Evolutionary conservation across 441 rosid species (phyloP).

Genomic region (Manihot esculenta): DNA sequence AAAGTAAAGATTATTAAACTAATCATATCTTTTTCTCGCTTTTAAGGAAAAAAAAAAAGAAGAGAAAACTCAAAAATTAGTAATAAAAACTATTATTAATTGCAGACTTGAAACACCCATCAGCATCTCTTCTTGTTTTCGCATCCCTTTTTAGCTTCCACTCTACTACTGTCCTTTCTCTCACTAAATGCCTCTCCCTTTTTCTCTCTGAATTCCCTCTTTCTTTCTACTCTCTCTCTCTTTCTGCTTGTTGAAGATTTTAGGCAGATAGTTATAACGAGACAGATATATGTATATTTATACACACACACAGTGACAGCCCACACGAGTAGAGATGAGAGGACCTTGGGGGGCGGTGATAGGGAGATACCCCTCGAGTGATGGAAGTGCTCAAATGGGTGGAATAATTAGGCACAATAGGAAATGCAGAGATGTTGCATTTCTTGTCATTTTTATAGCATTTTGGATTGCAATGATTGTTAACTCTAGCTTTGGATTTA

Average conservation of each 20-base stretch:
- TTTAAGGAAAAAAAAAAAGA: neutral
- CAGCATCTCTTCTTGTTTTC: slow-evolving; percentile 13
- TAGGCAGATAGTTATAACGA: slow-evolving; percentile 1
- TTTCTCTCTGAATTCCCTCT: neutral
- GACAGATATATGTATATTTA: neutral
- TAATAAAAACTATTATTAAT: neutral
- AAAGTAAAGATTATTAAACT: slow-evolving; percentile 17
- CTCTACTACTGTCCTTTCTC: slow-evolving; percentile 19
- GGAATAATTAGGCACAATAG: slow-evolving; percentile 88
- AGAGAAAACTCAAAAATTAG: neutral
- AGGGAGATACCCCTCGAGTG: slow-evolving; percentile 90
- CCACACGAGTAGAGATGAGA: slow-evolving; percentile 42
- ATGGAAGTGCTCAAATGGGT: slow-evolving; percentile 65
- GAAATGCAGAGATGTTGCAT: slow-evolving; percentile 85
- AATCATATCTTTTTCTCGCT: neutral
- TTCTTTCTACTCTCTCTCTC: slow-evolving; percentile 10
- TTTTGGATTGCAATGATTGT: slow-evolving; percentile 99
- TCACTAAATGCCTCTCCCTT: neutral
- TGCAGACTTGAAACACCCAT: slow-evolving; percentile 29
- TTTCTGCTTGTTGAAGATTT: slow-evolving; percentile 18
- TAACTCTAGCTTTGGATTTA: slow-evolving; percentile 96
- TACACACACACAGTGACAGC: neutral
- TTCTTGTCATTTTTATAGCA: slow-evolving; percentile 75
- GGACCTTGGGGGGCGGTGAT: slow-evolving; percentile 89
- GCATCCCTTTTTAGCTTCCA: slow-evolving; percentile 25